A percentile compares a stretch with the other conserved stretches of the same genome.
phyloP scores from a whole-genome alignment of 1,139 yeast species.

The Barnettozyma hawaiiensis region DNA sequence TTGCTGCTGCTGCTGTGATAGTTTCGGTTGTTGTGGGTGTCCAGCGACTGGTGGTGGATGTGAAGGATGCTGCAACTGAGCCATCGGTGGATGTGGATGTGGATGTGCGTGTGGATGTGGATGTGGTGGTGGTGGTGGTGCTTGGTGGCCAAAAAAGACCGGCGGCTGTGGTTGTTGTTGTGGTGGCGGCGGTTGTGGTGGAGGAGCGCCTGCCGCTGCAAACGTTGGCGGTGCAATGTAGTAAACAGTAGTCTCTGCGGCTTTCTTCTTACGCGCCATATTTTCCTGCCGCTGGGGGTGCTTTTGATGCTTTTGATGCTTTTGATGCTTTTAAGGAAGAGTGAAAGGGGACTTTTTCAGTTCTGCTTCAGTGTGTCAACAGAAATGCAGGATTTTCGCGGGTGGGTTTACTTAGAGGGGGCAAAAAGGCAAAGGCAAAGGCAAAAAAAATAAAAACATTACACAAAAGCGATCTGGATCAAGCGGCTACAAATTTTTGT shows the following conservation, averaged over 20 bases:
- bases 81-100: not conserved
- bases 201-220: not conserved
- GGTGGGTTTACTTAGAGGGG: too few species aligned
- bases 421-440: too few species aligned
- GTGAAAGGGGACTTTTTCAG: too few species aligned
- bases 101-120: not conserved
- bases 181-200: not conserved
- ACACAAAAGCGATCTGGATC: too few species aligned
- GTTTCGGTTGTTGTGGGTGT: not conserved
- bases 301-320: too few species aligned
- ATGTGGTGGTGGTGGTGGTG: not conserved
- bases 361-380: too few species aligned
- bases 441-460: too few species aligned
- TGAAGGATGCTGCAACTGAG: not conserved
- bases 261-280: constrained; percentile 9
- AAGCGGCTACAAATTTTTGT: too few species aligned
- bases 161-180: constrained; percentile 1
- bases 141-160: too few species aligned
- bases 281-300: too few species aligned
- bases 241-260: constrained; percentile 9
- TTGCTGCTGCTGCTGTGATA: not conserved
- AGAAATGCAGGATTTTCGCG: not conserved
- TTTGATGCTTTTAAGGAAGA: too few species aligned
- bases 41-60: not conserved
- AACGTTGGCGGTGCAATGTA: constrained; percentile 6